A percentile compares a stretch with the other conserved stretches of the same genome.
phyloP scores from a whole-genome alignment of 768 basidiomycete species.

The Suillus placidus region DNA sequence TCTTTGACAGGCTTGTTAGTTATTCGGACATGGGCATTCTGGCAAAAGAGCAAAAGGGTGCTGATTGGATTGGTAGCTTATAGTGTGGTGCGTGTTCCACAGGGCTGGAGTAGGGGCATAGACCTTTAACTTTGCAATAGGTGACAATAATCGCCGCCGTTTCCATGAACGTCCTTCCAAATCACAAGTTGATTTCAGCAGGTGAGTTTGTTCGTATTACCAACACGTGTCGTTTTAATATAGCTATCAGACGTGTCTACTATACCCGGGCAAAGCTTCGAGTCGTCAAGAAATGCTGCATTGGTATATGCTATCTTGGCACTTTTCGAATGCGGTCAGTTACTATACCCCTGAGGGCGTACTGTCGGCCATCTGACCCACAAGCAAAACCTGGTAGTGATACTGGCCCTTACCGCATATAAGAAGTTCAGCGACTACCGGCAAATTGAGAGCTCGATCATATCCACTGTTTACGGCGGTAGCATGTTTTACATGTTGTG shows the following conservation, averaged over 20 bases:
- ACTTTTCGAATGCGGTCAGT: slow-evolving; percentile 1
- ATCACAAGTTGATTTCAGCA: slow-evolving; percentile 9
- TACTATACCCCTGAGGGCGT: no score
- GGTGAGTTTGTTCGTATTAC: slow-evolving; percentile 4
- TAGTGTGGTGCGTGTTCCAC: slow-evolving; percentile 7
- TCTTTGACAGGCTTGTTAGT: slow-evolving; percentile 18
- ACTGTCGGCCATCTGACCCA: not conserved
- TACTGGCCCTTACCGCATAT: slow-evolving; percentile 6
- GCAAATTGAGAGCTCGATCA: slow-evolving; percentile 8
- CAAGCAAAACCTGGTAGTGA: not conserved
- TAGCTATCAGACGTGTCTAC: not conserved
- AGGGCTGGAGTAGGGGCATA: not conserved
- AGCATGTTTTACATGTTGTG: slow-evolving; percentile 22
- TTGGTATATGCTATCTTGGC: slow-evolving; percentile 2
- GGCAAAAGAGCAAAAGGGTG: slow-evolving; percentile 17
- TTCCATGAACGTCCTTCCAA: slow-evolving; percentile 10
- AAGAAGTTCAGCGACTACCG: slow-evolving; percentile 9
- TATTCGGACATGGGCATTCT: slow-evolving; percentile 25
- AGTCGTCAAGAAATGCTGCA: slow-evolving; percentile 1
- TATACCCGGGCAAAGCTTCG: not conserved
- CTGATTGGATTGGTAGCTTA: slow-evolving; percentile 19
- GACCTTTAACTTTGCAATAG: slow-evolving; percentile 1
- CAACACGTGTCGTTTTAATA: not conserved
- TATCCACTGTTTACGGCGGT: slow-evolving; percentile 18
- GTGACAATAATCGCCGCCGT: slow-evolving; percentile 11